Conservation (phyloP, 345 rosid genomes). For the Erucastrum elatum region DNA sequence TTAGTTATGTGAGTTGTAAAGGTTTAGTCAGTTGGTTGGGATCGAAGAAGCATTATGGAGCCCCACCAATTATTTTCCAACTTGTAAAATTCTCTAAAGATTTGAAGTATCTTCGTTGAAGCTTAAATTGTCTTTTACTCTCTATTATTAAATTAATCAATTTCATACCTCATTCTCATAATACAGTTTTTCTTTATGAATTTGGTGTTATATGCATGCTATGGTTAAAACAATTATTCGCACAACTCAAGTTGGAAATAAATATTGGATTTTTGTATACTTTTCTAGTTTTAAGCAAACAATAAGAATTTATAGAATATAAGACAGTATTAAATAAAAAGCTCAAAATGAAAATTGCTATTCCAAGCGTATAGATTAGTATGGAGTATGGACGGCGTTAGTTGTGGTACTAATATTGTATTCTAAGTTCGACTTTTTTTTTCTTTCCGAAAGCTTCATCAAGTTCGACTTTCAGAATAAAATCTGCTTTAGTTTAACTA, state of each 20-base stretch:
- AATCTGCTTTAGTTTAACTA: constrained; percentile 29
- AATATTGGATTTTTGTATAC: background rate
- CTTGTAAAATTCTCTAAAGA: constrained; percentile 13
- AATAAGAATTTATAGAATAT: background rate
- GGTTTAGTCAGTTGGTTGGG: constrained; percentile 14
- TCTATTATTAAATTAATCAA: background rate
- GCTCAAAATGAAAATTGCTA: background rate
- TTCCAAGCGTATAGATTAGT: background rate
- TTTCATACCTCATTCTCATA: background rate
- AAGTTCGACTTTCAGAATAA: constrained; percentile 22
- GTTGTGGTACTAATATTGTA: no score
- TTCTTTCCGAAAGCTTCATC: background rate
- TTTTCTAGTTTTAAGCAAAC: background rate
- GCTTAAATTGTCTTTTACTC: constrained; percentile 28
- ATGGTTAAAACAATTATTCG: background rate
- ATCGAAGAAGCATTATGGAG: constrained; percentile 26
- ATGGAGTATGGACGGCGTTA: background rate
- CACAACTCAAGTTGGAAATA: background rate
- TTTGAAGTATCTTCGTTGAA: constrained; percentile 20
- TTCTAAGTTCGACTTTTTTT: no score
- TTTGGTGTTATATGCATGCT: background rate
- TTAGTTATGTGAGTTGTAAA: background rate
- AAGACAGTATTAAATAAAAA: background rate
- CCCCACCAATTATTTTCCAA: constrained; percentile 17
- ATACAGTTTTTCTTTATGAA: background rate